phyloP scores from a whole-genome alignment of 2,329 filamentous ascomycete species.

The Nothophaeocryptopus gaeumannii region DNA sequence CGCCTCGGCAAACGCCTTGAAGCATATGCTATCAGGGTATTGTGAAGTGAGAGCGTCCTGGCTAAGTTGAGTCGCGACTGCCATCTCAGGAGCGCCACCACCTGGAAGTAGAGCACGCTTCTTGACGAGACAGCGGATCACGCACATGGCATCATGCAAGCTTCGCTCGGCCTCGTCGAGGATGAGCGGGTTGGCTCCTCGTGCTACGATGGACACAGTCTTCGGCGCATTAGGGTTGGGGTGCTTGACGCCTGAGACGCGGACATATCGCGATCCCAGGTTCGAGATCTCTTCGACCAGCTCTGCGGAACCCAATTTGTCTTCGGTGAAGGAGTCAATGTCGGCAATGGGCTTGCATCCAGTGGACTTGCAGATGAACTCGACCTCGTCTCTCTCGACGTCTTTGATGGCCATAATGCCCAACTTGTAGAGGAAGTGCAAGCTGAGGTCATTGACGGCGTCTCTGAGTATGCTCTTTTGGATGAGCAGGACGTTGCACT shows the following conservation, averaged over 20 bases:
- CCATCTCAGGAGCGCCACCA: slow-evolving; percentile 93
- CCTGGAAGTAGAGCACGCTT: slow-evolving; percentile 99
- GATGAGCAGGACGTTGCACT: slow-evolving; percentile 97
- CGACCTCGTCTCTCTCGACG: slow-evolving; percentile 96
- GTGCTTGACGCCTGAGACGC: slow-evolving; percentile 85
- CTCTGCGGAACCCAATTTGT: slow-evolving; percentile 93
- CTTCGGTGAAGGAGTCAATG: slow-evolving; percentile 96
- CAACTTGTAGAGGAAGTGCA: slow-evolving; percentile 96
- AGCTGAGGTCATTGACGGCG: slow-evolving; percentile 92
- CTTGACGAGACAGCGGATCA: slow-evolving; percentile 96
- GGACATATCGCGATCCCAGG: slow-evolving; percentile 86
- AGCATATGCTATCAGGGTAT: slow-evolving; percentile 96
- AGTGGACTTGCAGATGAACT: slow-evolving; percentile 98
- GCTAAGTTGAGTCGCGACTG: slow-evolving; percentile 83
- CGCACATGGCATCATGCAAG: slow-evolving; percentile 94
- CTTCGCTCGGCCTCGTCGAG: slow-evolving; percentile 96
- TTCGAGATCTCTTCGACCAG: slow-evolving; percentile 88
- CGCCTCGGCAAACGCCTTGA: slow-evolving; percentile 97
- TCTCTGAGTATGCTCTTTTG: slow-evolving; percentile 98
- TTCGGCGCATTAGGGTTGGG: slow-evolving; percentile 58
- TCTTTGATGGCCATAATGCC: slow-evolving; percentile 96
- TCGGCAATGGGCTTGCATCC: slow-evolving; percentile 99
- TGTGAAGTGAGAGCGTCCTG: slow-evolving; percentile 78
- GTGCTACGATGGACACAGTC: slow-evolving; percentile 91
- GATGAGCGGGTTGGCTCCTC: slow-evolving; percentile 90